Conservation (phyloP, 208 protist genomes). For the Trypanosoma vivax region DNA sequence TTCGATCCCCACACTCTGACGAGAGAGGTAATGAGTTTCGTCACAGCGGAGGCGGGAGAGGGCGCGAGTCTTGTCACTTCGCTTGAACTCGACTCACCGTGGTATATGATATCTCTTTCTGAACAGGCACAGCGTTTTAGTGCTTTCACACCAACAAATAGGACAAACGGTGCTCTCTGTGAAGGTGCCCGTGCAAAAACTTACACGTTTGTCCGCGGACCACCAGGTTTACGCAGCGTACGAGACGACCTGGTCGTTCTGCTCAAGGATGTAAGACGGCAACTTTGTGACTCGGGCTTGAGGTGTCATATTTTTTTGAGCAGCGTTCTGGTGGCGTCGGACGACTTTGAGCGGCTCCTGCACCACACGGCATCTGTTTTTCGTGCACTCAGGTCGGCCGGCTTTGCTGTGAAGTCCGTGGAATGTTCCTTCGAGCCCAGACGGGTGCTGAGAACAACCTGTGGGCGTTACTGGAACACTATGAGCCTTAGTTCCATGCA, state of each 20-base stretch:
- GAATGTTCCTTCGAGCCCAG: constrained; percentile 42
- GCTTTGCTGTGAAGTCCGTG: constrained; percentile 31
- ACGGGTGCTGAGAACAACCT: constrained; percentile 13
- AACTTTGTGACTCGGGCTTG: constrained; percentile 27
- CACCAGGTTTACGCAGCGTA: constrained; percentile 37
- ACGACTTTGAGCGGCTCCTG: constrained; percentile 47
- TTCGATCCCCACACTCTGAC: background rate
- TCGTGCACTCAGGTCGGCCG: constrained; percentile 40
- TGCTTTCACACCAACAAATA: constrained; percentile 20
- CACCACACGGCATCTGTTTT: constrained; percentile 53
- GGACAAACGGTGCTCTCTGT: background rate
- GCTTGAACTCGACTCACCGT: constrained; percentile 41
- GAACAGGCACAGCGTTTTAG: constrained; percentile 45
- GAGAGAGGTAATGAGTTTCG: constrained; percentile 8
- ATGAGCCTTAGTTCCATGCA: constrained; percentile 27
- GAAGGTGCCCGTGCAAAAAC: background rate
- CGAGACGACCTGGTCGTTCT: constrained; percentile 37
- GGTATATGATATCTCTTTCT: constrained; percentile 40
- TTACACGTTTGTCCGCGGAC: constrained; percentile 48
- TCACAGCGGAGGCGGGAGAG: background rate
- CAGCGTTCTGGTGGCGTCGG: constrained; percentile 32
- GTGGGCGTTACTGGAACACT: constrained; percentile 33
- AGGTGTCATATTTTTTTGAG: constrained; percentile 37
- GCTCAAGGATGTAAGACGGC: constrained; percentile 26
- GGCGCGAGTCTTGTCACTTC: constrained; percentile 22